Conservation (phyloP, 164 flowering plant genomes). For the Chloranthus sessilifolius region DNA sequence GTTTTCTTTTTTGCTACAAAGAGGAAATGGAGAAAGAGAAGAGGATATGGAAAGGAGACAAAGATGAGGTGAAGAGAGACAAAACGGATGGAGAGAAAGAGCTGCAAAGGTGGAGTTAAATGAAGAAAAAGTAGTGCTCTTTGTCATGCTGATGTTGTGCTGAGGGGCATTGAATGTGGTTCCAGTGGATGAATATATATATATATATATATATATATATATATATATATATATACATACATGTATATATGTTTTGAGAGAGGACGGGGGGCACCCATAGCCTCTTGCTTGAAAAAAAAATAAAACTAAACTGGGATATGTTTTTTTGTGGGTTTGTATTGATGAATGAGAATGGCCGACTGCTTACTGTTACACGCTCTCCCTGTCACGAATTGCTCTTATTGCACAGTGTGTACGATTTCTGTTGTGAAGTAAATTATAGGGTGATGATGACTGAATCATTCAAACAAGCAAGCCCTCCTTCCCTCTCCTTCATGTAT, state of each 20-base stretch:
- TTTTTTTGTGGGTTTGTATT: no score
- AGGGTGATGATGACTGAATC: constrained; percentile 2
- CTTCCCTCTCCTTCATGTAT: no score
- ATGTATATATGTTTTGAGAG: no score
- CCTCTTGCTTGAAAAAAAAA: no score
- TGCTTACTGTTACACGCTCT: background rate
- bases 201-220: no score
- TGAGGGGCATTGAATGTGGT: no score
- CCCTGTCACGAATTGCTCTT: no score
- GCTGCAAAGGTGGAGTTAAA: background rate
- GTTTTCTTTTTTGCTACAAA: background rate
- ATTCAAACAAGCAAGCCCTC: background rate
- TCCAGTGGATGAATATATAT: no score
- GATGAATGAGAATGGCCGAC: constrained; percentile 11
- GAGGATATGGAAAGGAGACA: background rate
- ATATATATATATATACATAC: no score
- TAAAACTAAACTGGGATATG: no score
- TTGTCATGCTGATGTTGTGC: no score
- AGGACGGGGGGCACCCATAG: background rate
- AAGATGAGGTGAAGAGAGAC: background rate
- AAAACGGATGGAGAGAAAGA: background rate
- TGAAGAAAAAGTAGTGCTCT: background rate
- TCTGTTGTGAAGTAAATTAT: background rate
- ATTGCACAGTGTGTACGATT: background rate
- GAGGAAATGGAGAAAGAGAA: constrained; percentile 9